These are phyloP conservation scores for Colletotrichum plurivorum DNA, from an alignment of 2,329 filamentous ascomycete species.

Conservation along the genomic window DNA sequence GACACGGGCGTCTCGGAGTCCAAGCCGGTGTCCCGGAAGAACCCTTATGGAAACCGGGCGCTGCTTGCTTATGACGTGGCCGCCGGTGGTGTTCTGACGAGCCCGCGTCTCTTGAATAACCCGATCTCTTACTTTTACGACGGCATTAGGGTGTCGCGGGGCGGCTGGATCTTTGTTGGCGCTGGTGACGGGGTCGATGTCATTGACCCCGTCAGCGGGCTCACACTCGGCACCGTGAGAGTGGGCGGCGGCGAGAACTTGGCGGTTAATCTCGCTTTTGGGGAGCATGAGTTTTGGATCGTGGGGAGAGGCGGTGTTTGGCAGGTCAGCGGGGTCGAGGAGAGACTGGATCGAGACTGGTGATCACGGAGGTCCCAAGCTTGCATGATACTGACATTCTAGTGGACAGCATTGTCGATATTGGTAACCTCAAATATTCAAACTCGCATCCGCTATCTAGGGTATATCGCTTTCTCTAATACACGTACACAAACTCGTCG, in stretches of 20 bases:
- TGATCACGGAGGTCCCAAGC: not conserved
- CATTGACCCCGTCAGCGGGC: not conserved
- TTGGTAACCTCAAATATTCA: not conserved
- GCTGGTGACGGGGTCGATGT: conserved; percentile 10
- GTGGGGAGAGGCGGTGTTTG: conserved; percentile 16
- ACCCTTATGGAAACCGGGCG: conserved; percentile 6
- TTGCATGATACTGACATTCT: too few relatives aligned
- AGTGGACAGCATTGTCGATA: too few relatives aligned
- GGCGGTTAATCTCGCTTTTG: conserved; percentile 11
- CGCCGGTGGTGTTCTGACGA: conserved; percentile 1
- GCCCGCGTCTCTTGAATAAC: not conserved
- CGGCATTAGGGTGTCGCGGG: conserved; percentile 8
- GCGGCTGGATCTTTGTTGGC: conserved; percentile 21
- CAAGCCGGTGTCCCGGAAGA: conserved; percentile 17
- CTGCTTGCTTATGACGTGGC: conserved; percentile 10
- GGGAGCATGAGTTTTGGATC: conserved; percentile 18
- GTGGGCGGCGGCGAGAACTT: conserved; percentile 10
- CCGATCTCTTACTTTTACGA: conserved; percentile 25
- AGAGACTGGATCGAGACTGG: conserved; percentile 12
- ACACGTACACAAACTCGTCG: conserved; percentile 77
- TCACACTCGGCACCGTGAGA: not conserved
- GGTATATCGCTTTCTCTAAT: conserved; percentile 54
- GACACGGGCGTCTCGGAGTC: conserved; percentile 21
- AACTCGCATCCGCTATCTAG: not conserved
- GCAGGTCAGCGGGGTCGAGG: conserved; percentile 8